Percentiles rank a stretch among this genome's conserved stretches.
These are phyloP conservation scores for Kondoa subrosea DNA, from an alignment of 768 basidiomycete genomes.

Conservation along the genomic window DNA sequence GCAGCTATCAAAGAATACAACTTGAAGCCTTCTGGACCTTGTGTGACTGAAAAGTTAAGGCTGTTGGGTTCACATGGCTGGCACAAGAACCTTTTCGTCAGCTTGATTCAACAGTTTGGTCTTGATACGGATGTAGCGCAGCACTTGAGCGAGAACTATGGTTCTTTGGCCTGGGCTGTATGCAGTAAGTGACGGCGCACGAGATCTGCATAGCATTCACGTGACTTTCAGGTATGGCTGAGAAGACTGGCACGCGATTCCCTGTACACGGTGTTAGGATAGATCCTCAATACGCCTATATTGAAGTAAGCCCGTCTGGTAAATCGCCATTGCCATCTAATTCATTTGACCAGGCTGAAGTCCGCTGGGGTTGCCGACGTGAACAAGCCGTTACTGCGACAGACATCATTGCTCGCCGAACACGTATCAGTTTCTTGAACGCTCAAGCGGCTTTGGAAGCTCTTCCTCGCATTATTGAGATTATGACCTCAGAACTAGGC, in stretches of 20 bases:
- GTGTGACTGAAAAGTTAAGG: slow-evolving; percentile 62
- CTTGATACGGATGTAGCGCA: slow-evolving; percentile 59
- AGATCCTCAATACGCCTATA: slow-evolving; percentile 57
- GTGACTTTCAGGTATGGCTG: slow-evolving; percentile 39
- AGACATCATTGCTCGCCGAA: slow-evolving; percentile 81
- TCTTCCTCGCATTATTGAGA: slow-evolving; percentile 71
- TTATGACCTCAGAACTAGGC: slow-evolving; percentile 69
- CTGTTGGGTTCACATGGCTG: slow-evolving; percentile 85
- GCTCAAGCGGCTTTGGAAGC: slow-evolving; percentile 65
- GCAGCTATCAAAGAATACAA: slow-evolving; percentile 62
- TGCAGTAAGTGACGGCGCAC: slow-evolving; percentile 33
- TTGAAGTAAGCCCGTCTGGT: slow-evolving; percentile 39
- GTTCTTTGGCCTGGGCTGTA: slow-evolving; percentile 91
- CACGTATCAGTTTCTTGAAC: slow-evolving; percentile 87
- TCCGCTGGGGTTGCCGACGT: slow-evolving; percentile 66
- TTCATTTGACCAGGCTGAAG: slow-evolving; percentile 44
- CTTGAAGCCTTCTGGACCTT: slow-evolving; percentile 41
- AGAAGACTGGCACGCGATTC: slow-evolving; percentile 60
- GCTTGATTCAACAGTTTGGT: slow-evolving; percentile 69
- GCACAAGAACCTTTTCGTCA: slow-evolving; percentile 92
- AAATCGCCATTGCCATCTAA: background rate
- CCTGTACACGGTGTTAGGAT: slow-evolving; percentile 71
- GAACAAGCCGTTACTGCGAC: slow-evolving; percentile 86
- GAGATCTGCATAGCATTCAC: background rate
- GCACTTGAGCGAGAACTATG: slow-evolving; percentile 83